Base-by-base conservation (phyloP, 306 rosid species). In the Castanea mollissima region DNA sequence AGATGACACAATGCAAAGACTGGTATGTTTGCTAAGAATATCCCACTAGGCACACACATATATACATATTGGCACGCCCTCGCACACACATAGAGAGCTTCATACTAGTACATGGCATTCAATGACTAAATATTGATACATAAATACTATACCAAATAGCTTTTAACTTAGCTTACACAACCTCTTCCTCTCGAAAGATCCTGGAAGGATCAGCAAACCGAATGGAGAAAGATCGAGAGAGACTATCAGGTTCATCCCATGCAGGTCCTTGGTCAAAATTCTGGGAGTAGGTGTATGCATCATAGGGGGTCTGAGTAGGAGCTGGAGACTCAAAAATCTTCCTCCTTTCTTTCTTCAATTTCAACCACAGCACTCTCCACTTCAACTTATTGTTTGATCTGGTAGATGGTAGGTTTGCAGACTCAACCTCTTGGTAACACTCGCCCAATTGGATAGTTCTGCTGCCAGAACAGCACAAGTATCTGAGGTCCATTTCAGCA, bases 181-280 rank as follows among this genome's bases (percentile, higher is more conserved):
- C 29, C 38, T 44, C 79, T 76, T 74, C 78, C 76, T 81, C 74
- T 5, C n/a, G 58, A 63, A 83, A 46, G 55, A 70, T n/a, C 35
- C 74, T 76, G 38, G 91, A 90, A 76, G 90, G 90, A 83, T 88
- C 85, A 60, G 84, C 86, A 20, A 87, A 87, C 25, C 90, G 86
- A 71, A 71, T 74, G 20, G 90, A 84, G 79, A 87, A 87, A 15
- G 97, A 91, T 55, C 87, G 86, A 19, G 85, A 87, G n/a, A 86
- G 83, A 69, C 74, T 60, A 1, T 86, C 80, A 0, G 82, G 83
- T 12, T 80, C 88, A 76, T 86, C 89, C 82, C 84, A 80, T 13
- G 84, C 38, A 25, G 74, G 52, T 12, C 90, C 85, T 56, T 76
- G 78, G 75, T 91, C 93, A 74, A 91, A 91, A 77, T 88, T 89